phyloP scores from a whole-genome alignment of 768 basidiomycete genomes.

The Pleurotus tuoliensis region DNA sequence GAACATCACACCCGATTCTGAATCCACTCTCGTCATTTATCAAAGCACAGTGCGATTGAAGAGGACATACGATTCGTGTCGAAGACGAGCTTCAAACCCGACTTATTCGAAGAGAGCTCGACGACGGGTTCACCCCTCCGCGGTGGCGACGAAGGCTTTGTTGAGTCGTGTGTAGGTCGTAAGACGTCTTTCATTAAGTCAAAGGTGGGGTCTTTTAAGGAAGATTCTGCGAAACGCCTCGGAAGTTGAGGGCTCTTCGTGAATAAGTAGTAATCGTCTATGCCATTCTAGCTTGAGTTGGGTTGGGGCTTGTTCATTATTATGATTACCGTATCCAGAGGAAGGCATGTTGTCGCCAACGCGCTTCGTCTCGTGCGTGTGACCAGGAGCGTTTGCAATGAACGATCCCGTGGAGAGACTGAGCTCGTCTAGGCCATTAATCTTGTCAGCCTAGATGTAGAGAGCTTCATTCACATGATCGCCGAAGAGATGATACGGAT shows the following conservation, averaged over 20 bases:
- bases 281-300: neutral
- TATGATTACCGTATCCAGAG: slow-evolving; percentile 50
- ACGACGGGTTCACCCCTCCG: slow-evolving; percentile 37
- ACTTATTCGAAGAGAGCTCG: slow-evolving; percentile 50
- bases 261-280: slow-evolving; percentile 69
- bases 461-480: too few species aligned
- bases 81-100: slow-evolving; percentile 58
- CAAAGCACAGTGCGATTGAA: neutral
- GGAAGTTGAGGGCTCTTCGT: slow-evolving; percentile 34
- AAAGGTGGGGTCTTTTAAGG: slow-evolving; percentile 32
- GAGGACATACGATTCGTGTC: slow-evolving; percentile 64
- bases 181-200: slow-evolving; percentile 46
- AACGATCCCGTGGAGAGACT: slow-evolving; percentile 52
- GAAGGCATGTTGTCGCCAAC: slow-evolving; percentile 59
- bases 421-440: slow-evolving; percentile 47
- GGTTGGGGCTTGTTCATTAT: neutral
- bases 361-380: slow-evolving; percentile 44
- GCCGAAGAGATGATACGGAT: too few species aligned
- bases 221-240: slow-evolving; percentile 40
- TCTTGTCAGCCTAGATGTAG: slow-evolving; percentile 42
- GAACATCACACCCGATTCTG: slow-evolving; percentile 75
- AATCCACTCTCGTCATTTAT: too few species aligned
- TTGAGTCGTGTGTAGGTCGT: slow-evolving; percentile 26
- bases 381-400: slow-evolving; percentile 40
- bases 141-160: slow-evolving; percentile 14